Base-by-base conservation (phyloP, 2,329 filamentous ascomycete species). In the Ceratocystis variospora region DNA sequence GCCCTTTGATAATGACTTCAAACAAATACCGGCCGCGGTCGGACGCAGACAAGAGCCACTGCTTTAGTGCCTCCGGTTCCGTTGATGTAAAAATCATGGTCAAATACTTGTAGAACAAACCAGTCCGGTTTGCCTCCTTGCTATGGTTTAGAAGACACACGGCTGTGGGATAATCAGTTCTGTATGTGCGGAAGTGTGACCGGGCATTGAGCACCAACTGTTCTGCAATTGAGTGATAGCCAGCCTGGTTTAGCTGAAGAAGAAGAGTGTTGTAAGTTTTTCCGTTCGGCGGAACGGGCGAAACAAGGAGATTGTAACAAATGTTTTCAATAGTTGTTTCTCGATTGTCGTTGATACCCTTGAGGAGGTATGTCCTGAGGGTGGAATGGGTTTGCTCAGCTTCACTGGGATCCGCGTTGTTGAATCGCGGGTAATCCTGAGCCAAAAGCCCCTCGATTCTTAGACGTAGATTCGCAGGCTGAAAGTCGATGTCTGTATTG, bases 201-300 rank as follows among this genome's bases (percentile, higher is more conserved):
- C 57, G 64, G 55, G 65, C 46, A 25, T 68, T 68, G 15, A 61
- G 25, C 17, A 66, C 50, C 22, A 87, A 77, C n/a, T 77, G 71
- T 46, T 83, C 77, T 3, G 81, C 79, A 19, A 87, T 75, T 46
- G 76, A 74, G 66, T 79, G 76, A 64, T 80, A 76, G 33, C 79
- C 76, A 4, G 80, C 72, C 41, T 78, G 77, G 64, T 81, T 79
- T 63, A 93, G 84, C n/a, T 83, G 82, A n/a, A 82, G 73, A 2
- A 93, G 80, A 31, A 94, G 78, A 12, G 81, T 80, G 71, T 91
- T 91, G 76, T 86, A 90, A 2, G 86, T 90, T 69, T 84, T 79
- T 45, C 88, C 80, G 68, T 83, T 83, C 0, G 88, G 87, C 0
- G 84, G 81, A 19, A 82, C 77, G 1, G 79, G 73, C 1, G 83